phyloP scores from a whole-genome alignment of 73 alveolate species.

The Tetrahymena thermophila region DNA sequence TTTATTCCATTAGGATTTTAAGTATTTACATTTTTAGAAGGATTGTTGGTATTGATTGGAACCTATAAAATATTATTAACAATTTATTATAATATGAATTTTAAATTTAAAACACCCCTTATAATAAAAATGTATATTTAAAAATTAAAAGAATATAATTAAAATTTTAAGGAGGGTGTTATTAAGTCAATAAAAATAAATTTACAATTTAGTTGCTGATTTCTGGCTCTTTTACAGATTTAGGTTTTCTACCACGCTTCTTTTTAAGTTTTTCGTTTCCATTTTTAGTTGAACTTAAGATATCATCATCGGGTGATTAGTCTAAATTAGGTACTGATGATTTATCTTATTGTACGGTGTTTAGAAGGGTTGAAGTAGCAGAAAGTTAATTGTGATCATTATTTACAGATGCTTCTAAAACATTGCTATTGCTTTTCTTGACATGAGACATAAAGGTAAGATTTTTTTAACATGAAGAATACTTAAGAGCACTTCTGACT shows the following conservation, averaged over 20 bases:
- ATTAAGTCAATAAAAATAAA: neutral
- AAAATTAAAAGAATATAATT: no score
- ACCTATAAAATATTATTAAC: neutral
- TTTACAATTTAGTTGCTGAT: neutral
- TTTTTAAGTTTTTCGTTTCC: neutral
- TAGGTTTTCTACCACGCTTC: neutral
- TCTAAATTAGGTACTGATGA: neutral
- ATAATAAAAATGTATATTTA: no score
- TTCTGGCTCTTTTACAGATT: neutral
- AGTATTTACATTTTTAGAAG: neutral
- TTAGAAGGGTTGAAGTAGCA: neutral
- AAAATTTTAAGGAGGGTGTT: neutral
- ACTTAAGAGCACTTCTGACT: neutral
- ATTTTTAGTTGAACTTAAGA: neutral
- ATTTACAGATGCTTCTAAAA: neutral
- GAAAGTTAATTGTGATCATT: neutral
- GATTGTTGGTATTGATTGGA: neutral
- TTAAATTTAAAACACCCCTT: neutral
- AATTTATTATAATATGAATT: neutral
- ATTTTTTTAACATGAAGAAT: neutral
- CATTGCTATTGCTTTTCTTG: neutral
- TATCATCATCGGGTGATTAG: neutral
- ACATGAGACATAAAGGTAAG: neutral
- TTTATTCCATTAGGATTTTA: neutral
- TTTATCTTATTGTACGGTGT: neutral